These are phyloP conservation scores for Paraphaeosphaeria minitans DNA, from an alignment of 2,329 filamentous ascomycete genomes.

Conservation along the genomic window DNA sequence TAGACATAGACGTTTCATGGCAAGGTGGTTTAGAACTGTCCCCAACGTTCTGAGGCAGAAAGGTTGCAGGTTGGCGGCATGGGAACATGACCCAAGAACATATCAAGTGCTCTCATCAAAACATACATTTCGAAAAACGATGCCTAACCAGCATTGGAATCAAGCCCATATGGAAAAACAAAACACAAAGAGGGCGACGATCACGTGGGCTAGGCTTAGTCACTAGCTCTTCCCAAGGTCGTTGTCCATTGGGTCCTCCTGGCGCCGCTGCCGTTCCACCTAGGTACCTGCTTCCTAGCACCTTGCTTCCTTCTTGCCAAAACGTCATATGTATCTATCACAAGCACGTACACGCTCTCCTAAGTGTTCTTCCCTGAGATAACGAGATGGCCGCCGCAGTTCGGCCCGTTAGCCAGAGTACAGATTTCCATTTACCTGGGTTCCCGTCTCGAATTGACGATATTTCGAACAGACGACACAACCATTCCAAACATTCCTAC, in stretches of 20 bases:
- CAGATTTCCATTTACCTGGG: conserved; percentile 6
- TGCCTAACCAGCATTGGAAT: too few relatives aligned
- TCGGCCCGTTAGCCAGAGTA: conserved; percentile 7
- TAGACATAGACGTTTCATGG: too few relatives aligned
- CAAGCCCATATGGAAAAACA: too few relatives aligned
- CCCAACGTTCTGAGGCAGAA: too few relatives aligned
- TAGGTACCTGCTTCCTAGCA: neutral
- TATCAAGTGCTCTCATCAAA: too few relatives aligned
- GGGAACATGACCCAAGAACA: too few relatives aligned
- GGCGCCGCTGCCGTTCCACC: too few relatives aligned
- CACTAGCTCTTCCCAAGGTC: neutral
- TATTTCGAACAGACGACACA: neutral
- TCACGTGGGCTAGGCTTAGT: neutral
- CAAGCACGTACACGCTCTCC: neutral
- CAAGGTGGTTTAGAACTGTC: too few relatives aligned
- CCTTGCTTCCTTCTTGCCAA: neutral
- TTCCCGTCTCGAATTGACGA: neutral
- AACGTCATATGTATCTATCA: neutral
- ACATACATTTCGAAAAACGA: too few relatives aligned
- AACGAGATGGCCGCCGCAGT: neutral
- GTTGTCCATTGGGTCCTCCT: neutral
- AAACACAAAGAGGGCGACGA: neutral
- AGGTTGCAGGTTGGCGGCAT: too few relatives aligned
- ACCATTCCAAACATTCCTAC: neutral
- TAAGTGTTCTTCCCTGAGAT: neutral